phyloP scores from a whole-genome alignment of 2,329 filamentous ascomycete species.

The Rutstroemia sp. region DNA sequence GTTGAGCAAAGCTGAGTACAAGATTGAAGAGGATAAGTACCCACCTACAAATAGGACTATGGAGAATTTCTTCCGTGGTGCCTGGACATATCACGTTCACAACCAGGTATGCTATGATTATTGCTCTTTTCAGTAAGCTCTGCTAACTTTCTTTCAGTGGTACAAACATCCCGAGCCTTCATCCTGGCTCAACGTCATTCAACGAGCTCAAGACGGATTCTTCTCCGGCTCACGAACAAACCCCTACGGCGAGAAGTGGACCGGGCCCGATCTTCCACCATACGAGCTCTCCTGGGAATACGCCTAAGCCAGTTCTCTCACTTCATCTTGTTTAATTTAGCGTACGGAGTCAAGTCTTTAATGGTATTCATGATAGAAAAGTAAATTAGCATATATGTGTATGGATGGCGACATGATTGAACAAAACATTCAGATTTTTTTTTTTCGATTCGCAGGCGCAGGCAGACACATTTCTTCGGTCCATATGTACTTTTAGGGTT shows the following conservation, averaged over 20 bases:
- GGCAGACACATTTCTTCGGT: neutral
- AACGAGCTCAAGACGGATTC: slow-evolving; percentile 47
- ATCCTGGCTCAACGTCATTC: slow-evolving; percentile 46
- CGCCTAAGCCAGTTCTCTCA: too few relatives aligned
- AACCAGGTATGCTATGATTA: slow-evolving; percentile 40
- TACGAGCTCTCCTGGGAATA: too few relatives aligned
- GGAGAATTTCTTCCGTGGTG: slow-evolving; percentile 48
- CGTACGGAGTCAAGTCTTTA: too few relatives aligned
- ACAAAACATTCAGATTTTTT: neutral
- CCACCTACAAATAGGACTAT: slow-evolving; percentile 48
- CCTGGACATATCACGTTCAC: slow-evolving; percentile 51
- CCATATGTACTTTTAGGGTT: neutral
- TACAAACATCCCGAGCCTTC: slow-evolving; percentile 47
- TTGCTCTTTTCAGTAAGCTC: slow-evolving; percentile 8
- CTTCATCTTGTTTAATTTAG: too few relatives aligned
- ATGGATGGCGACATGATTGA: neutral
- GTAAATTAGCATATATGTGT: neutral
- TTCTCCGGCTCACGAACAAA: slow-evolving; percentile 42
- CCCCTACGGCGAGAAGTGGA: slow-evolving; percentile 46
- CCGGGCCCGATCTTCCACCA: too few relatives aligned
- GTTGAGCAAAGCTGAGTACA: slow-evolving; percentile 35
- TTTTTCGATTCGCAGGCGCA: neutral
- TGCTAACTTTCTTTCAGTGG: slow-evolving; percentile 34
- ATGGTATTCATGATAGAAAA: too few relatives aligned
- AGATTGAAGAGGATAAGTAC: slow-evolving; percentile 42